Conservation (phyloP, 2,329 filamentous ascomycete species). For the Sporothrix euskadiensis region DNA sequence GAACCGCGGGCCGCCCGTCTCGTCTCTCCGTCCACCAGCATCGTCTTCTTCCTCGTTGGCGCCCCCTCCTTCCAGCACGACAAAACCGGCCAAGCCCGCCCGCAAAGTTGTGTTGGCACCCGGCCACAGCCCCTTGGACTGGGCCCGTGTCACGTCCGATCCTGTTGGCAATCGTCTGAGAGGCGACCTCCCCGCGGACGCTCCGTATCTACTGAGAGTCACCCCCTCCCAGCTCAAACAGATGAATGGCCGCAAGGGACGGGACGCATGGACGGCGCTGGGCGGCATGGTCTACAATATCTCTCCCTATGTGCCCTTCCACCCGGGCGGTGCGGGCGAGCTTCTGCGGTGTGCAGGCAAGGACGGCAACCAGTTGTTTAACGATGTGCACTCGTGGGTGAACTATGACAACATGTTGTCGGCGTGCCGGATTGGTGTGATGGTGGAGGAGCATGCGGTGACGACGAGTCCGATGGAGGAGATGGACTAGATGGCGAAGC, state of each 20-base stretch:
- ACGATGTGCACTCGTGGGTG: conserved; percentile 69
- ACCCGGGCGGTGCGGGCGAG: conserved; percentile 82
- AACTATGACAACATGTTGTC: conserved; percentile 71
- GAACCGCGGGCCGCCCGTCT: conserved; percentile 28
- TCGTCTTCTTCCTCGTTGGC: conserved; percentile 35
- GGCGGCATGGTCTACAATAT: conserved; percentile 94
- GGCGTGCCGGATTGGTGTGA: conserved; percentile 62
- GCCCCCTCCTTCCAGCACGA: conserved; percentile 56
- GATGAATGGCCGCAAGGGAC: conserved; percentile 79
- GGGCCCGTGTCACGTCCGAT: conserved; percentile 73
- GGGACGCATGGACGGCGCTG: conserved; percentile 86
- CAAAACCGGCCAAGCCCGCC: conserved; percentile 53
- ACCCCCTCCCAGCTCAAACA: conserved; percentile 76
- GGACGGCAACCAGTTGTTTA: conserved; percentile 65
- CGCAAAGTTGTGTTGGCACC: conserved; percentile 81
- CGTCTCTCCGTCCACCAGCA: conserved; percentile 32
- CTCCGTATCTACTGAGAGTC: conserved; percentile 68
- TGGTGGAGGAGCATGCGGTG: conserved; percentile 56
- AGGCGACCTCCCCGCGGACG: conserved; percentile 54
- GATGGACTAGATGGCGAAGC: conserved; percentile 53
- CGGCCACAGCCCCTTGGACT: conserved; percentile 92
- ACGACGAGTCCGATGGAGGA: conserved; percentile 53
- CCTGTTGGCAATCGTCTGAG: conserved; percentile 62
- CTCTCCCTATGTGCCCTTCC: conserved; percentile 82
- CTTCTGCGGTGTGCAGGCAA: conserved; percentile 62